Evolutionary conservation across 2,329 filamentous ascomycete species (phyloP), one percentile per base, ranked within the genome.

Genomic region (Fusarium protoensiforme): DNA sequence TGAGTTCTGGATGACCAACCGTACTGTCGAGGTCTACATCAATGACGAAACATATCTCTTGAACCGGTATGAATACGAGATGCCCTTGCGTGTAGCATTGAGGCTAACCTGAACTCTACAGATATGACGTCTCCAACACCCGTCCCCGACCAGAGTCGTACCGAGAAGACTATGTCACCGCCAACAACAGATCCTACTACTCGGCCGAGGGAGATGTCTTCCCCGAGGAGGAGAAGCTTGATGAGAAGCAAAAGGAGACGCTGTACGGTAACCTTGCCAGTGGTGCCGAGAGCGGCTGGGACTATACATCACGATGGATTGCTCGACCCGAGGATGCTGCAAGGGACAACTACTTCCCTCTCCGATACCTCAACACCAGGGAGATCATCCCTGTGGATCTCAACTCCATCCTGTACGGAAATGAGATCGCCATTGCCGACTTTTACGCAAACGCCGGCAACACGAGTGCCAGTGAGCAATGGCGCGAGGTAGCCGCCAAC

Each of bases 141-240:
- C 88, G 91, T 75, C 91, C 91, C 2, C 87, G 91, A 2, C 91
- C 91, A 2, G 91, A 93, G 79, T 92, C 90, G 0, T 93, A 88
- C 80, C 84, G 86, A 27, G 91, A 93, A 75, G 91, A 93, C 79
- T 92, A 89, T 75, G 80, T 86, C 33, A 91, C 90, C 0, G 91
- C 89, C n/a, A 92, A 86, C 77, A 93, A 93, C 77, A 74, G 80
- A 31, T 91, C 90, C 0, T 93, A 92, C 81, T 90, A 90, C 77
- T 85, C 89, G 14, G 75, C 81, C 6, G 86, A 87, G 2, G 91
- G 90, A 27, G 87, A 88, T 51, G 86, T 90, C 70, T 92, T 91
- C 76, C 87, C 89, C 1, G 85, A 87, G 59, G 84, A 79, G 0
- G 78, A 80, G 13, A 73, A 84, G 2, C 85, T 92, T 18, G 89